These are phyloP conservation scores for Eugenia klotzschiana DNA, from an alignment of 441 rosid genomes.

Conservation along the genomic window DNA sequence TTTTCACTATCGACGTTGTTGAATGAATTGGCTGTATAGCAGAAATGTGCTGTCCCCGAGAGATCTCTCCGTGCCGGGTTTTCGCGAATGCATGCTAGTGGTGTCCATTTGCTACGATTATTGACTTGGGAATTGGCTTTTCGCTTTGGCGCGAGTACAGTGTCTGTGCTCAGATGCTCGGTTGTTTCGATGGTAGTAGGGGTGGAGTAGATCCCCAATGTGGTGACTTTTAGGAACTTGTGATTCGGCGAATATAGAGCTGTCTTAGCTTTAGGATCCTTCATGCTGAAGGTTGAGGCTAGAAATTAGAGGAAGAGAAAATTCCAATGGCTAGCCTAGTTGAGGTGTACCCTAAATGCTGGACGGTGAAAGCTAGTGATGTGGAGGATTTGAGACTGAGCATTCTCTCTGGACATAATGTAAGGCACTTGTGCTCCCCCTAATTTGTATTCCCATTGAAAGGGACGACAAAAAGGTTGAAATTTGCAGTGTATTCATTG, in stretches of 20 bases:
- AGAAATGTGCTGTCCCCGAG: neutral
- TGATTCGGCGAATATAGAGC: neutral
- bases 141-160: neutral
- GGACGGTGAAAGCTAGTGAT: neutral
- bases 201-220: neutral
- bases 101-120: neutral
- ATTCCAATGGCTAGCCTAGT: neutral
- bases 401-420: neutral
- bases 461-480: neutral
- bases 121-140: neutral
- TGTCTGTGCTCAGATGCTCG: neutral
- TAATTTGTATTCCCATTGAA: neutral
- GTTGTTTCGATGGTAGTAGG: neutral
- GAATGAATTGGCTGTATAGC: neutral
- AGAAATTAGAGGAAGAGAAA: neutral
- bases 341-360: neutral
- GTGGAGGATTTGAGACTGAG: neutral
- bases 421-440: neutral
- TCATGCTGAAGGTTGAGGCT: neutral
- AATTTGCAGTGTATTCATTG: neutral
- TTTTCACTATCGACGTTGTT: neutral
- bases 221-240: neutral
- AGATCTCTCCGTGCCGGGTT: neutral
- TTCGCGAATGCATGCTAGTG: neutral
- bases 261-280: neutral